phyloP scores from a whole-genome alignment of 495 filamentous ascomycete species.

The Immersiella caudata region DNA sequence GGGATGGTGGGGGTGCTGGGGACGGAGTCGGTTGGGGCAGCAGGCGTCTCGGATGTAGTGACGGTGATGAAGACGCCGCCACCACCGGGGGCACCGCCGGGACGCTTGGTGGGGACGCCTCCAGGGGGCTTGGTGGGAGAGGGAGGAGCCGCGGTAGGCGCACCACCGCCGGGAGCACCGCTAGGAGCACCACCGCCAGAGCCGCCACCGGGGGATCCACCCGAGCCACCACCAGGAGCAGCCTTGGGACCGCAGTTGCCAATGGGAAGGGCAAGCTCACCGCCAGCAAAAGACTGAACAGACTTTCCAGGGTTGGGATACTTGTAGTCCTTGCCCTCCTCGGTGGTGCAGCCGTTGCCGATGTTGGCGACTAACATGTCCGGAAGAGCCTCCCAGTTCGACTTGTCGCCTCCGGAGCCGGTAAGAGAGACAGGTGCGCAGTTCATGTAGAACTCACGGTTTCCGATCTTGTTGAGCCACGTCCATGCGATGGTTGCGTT shows the following conservation, averaged over 20 bases:
- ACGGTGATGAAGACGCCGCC: slow-evolving; percentile 69
- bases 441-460: slow-evolving; percentile 96
- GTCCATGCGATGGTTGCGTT: slow-evolving; percentile 76
- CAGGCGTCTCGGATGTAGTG: slow-evolving; percentile 32
- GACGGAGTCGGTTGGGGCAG: slow-evolving; percentile 3
- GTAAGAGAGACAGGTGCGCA: slow-evolving; percentile 74
- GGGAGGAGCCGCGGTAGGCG: neutral
- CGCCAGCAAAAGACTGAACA: slow-evolving; percentile 49
- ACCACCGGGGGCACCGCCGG: slow-evolving; percentile 51
- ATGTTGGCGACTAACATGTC: slow-evolving; percentile 83
- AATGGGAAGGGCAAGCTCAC: slow-evolving; percentile 13
- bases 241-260: slow-evolving; percentile 27
- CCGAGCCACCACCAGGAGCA: neutral
- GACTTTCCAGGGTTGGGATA: slow-evolving; percentile 62
- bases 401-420: slow-evolving; percentile 50
- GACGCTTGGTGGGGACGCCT: slow-evolving; percentile 14
- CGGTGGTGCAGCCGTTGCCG: slow-evolving; percentile 56
- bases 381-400: slow-evolving; percentile 64
- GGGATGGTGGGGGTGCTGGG: slow-evolving; percentile 7
- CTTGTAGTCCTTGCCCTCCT: slow-evolving; percentile 45
- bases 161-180: slow-evolving; percentile 2
- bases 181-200: slow-evolving; percentile 3
- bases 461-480: slow-evolving; percentile 89
- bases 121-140: neutral
- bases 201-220: slow-evolving; percentile 11